A percentile compares a stretch with the other conserved stretches of the same genome.
These are phyloP conservation scores for Leccinum subrobustum DNA, from an alignment of 1,284 basidiomycete species.

Conservation along the genomic window DNA sequence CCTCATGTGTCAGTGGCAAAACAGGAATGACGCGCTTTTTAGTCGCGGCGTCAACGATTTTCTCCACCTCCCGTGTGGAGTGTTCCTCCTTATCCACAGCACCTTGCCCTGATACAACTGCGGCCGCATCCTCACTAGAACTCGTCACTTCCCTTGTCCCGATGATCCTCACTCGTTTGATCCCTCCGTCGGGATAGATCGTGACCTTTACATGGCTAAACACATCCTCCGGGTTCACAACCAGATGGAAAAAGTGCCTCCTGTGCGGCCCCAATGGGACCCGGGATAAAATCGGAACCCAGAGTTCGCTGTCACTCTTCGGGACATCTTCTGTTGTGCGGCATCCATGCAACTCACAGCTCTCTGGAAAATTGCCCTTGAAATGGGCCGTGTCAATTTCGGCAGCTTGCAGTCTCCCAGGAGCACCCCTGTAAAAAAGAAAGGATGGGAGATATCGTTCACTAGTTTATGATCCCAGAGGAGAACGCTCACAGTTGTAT, in stretches of 20 bases:
- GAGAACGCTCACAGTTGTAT: slow-evolving; percentile 72
- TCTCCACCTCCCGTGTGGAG: slow-evolving; percentile 1
- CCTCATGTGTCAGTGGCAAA: slow-evolving; percentile 78
- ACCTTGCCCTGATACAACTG: slow-evolving; percentile 7
- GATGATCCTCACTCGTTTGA: slow-evolving; percentile 87
- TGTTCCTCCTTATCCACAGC: slow-evolving; percentile 7
- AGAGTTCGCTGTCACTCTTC: slow-evolving; percentile 46
- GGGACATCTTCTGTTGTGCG: slow-evolving; percentile 41
- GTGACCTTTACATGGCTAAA: slow-evolving; percentile 88
- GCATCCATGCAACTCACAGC: slow-evolving; percentile 79
- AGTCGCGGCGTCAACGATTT: slow-evolving; percentile 8
- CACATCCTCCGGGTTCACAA: slow-evolving; percentile 52
- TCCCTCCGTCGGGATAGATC: slow-evolving; percentile 93
- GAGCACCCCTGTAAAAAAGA: slow-evolving; percentile 50
- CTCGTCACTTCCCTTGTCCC: slow-evolving; percentile 52
- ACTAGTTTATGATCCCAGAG: slow-evolving; percentile 3
- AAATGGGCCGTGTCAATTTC: slow-evolving; percentile 97
- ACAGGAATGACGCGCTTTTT: slow-evolving; percentile 51
- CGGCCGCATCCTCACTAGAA: slow-evolving; percentile 10
- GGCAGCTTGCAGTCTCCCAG: slow-evolving; percentile 72
- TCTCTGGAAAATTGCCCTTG: slow-evolving; percentile 95
- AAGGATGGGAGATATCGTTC: slow-evolving; percentile 3
- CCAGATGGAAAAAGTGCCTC: slow-evolving; percentile 86
- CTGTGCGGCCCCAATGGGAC: slow-evolving; percentile 87
- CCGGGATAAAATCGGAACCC: slow-evolving; percentile 76